Base-by-base conservation (phyloP, 192 early-diverging fungal species). In the Coemansia sp. region DNA sequence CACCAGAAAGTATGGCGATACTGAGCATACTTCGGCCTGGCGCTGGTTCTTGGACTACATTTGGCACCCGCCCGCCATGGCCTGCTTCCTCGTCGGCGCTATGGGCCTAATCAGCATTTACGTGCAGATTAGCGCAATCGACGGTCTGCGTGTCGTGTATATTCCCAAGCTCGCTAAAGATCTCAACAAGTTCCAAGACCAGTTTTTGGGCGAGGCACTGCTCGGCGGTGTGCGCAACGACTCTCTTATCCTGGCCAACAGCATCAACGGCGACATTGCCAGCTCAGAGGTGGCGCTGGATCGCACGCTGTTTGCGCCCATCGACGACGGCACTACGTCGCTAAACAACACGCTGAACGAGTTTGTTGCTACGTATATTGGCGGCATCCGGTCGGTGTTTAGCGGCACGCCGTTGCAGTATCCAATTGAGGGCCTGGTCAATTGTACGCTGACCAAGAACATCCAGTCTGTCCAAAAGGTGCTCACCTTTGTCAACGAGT, bases 1-100 rank as follows among this genome's bases (percentile, higher is more conserved):
- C 11, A 67, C 51, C 19, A 59, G 27, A 5, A 75, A 61, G 41
- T 63, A 58, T 17, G 74, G 74, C 53, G 64, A 76, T 44, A 56
- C 41, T 20, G 70, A 76, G 32, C 40, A 56, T 27, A 55, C 71
- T n/a, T 59, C 70, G 29, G 71, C 71, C 9, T 81, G 74, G 75
- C 83, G 83, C 63, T 84, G 83, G 83, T 84, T 60, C 62, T 20
- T 73, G 10, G 65, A 84, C 55, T 84, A 84, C 32, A 58, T 80
- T 20, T 55, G 61, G 44, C 75, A 80, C 48, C 65, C 78, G 11
- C 83, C 83, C 4, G 75, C 77, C 29, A 61, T 84, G 19, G 83
- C 77, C 2, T 84, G 83, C 61, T 69, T 84, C 22, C n/a, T 67
- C 3, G 74, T 77, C 27, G 83, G 83, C 8, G 36, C 63, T 20